Conservation (phyloP, 2,329 filamentous ascomycete genomes). For the Alternaria alternata region DNA sequence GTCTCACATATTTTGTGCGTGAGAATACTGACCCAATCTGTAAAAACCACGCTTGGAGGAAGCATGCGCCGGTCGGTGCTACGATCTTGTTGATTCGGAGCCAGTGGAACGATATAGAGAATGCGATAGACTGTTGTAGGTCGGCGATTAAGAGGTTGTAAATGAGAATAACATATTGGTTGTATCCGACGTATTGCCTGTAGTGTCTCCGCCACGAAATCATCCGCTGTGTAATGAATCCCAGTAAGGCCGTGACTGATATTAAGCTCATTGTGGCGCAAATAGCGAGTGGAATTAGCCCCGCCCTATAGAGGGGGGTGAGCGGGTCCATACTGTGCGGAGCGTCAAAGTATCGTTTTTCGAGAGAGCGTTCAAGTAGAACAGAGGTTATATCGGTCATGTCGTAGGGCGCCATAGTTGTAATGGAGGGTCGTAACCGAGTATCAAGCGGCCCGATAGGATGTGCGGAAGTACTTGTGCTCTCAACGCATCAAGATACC, state of each 20-base stretch:
- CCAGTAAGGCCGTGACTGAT: slow-evolving; percentile 54
- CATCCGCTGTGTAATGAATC: slow-evolving; percentile 61
- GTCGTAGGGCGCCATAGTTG: slow-evolving; percentile 18
- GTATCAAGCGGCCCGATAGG: neutral
- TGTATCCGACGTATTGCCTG: slow-evolving; percentile 60
- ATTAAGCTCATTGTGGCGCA: slow-evolving; percentile 59
- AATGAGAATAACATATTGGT: slow-evolving; percentile 64
- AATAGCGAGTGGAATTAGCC: slow-evolving; percentile 57
- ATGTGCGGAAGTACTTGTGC: slow-evolving; percentile 11
- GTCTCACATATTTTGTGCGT: neutral
- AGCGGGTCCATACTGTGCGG: slow-evolving; percentile 46
- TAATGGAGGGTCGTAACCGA: neutral
- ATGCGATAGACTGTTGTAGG: slow-evolving; percentile 61
- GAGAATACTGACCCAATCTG: slow-evolving; percentile 50
- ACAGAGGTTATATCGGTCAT: slow-evolving; percentile 18
- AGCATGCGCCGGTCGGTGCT: slow-evolving; percentile 56
- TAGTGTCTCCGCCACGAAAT: slow-evolving; percentile 60
- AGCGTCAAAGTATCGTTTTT: slow-evolving; percentile 31
- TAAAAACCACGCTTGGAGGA: slow-evolving; percentile 61
- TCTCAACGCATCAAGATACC: slow-evolving; percentile 26
- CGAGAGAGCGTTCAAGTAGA: slow-evolving; percentile 20
- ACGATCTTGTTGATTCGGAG: slow-evolving; percentile 55
- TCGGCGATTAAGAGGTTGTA: slow-evolving; percentile 63
- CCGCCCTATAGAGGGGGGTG: slow-evolving; percentile 42
- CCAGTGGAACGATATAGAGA: slow-evolving; percentile 60